Evolutionary conservation across 2,329 filamentous ascomycete species (phyloP), one percentile per base, ranked within the genome.

Genomic region (Alternaria viburni): DNA sequence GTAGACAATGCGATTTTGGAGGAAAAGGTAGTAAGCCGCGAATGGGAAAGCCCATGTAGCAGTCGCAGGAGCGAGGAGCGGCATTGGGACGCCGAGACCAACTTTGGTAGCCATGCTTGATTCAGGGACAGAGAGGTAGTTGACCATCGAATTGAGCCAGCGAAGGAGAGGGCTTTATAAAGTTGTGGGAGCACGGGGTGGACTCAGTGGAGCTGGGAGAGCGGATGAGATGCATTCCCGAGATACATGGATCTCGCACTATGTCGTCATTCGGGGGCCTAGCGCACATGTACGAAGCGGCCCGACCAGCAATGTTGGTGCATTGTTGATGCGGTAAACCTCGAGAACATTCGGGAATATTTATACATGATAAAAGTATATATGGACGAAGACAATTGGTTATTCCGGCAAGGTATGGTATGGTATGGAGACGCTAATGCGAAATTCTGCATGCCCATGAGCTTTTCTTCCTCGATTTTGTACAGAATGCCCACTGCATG

Each of bases 41-140:
- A 84, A 82, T 21, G 82, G 82, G 32, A 77, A 70, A 30, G 76
- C 69, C 77, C 77, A 82, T n/a, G 75, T 74, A 64, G 80, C 78
- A 54, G 80, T 79, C 36, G 77, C 75, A n/a, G 77, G 77, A 12
- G 76, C 70, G 7, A 79, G 69, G 21, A 75, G 67, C 23, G 72
- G 75, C 68, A 77, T 65, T 30, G 75, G 69, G 41, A 77, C 69
- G 41, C 75, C 73, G 58, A 80, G 72, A 49, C 77, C 77, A 55
- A 79, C 59, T 59, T 74, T 76, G 51, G 67, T 68, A 25, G 72
- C 59, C 73, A 75, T 77, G 32, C 49, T 70, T 57, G 51, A 46
- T 25, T 64, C 50, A 52, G 64, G 59, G 17, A 64, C 63, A 28
- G 65, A 66, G 12, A 69, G 43, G 45, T 68, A 68, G 30, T 68